Evolutionary conservation across 768 basidiomycete genomes (phyloP).

Genomic region (Steccherinum ochraceum): DNA sequence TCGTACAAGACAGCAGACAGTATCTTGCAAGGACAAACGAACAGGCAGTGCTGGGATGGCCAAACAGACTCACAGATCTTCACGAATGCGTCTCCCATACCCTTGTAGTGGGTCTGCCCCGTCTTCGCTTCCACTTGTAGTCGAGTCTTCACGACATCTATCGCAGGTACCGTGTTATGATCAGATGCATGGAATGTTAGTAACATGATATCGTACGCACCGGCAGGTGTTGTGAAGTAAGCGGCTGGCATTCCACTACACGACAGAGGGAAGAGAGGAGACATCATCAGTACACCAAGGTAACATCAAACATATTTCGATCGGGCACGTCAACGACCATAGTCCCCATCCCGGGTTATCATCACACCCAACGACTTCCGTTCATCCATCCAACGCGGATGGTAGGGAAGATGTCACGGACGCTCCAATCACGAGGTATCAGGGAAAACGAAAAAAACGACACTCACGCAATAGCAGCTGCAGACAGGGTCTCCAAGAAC

Average conservation of each 20-base stretch:
- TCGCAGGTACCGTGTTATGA: no score
- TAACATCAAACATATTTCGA: conserved; percentile 3
- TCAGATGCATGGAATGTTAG: background rate
- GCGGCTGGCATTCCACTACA: conserved; percentile 96
- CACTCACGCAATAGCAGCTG: conserved; percentile 79
- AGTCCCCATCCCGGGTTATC: no score
- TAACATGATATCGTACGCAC: conserved; percentile 36
- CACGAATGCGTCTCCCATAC: conserved; percentile 79
- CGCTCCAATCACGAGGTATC: background rate
- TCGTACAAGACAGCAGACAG: no score
- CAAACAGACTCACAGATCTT: conserved; percentile 69
- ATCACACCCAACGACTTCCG: no score
- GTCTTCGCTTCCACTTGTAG: conserved; percentile 89
- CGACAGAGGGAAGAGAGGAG: conserved; percentile 7
- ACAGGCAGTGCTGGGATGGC: conserved; percentile 7
- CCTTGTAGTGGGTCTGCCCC: conserved; percentile 90
- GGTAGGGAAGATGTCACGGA: background rate
- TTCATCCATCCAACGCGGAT: no score
- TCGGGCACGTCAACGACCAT: no score
- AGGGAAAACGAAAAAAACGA: conserved; percentile 9
- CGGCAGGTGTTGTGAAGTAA: conserved; percentile 87
- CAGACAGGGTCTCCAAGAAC: conserved; percentile 81
- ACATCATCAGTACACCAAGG: conserved; percentile 10
- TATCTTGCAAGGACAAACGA: no score
- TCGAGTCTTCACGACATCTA: conserved; percentile 97